Evolutionary conservation across 495 filamentous ascomycete genomes (phyloP).

Genomic region (Xylaria intraflava): DNA sequence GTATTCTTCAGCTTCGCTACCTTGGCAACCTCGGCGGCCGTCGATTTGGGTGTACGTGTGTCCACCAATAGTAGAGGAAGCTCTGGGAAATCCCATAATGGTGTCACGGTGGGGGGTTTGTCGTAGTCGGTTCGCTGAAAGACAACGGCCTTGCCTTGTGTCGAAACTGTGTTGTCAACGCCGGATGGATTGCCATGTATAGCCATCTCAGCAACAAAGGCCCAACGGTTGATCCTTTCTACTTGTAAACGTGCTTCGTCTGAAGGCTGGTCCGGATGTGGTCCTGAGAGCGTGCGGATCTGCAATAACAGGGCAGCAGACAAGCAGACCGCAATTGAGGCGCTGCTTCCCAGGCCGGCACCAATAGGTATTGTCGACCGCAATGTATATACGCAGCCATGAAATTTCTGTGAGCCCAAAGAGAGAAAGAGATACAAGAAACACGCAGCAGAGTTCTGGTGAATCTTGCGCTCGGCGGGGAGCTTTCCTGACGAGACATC

Average conservation of each 20-base stretch:
- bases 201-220: constrained; percentile 92
- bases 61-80: constrained; percentile 84
- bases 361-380: constrained; percentile 92
- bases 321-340: constrained; percentile 86
- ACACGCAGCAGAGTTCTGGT: constrained; percentile 67
- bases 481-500: constrained; percentile 58
- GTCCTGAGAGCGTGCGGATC: constrained; percentile 76
- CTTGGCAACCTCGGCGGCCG: constrained; percentile 76
- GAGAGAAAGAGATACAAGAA: constrained; percentile 94
- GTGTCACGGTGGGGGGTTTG: constrained; percentile 69
- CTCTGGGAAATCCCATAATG: constrained; percentile 79
- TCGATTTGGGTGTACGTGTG: constrained; percentile 76
- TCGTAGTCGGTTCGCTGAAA: constrained; percentile 75
- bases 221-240: constrained; percentile 94
- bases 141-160: constrained; percentile 84
- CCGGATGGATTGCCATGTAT: constrained; percentile 96
- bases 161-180: constrained; percentile 95
- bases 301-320: constrained; percentile 80
- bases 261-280: constrained; percentile 78
- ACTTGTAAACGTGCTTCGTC: constrained; percentile 77
- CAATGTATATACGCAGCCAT: constrained; percentile 79
- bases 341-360: constrained; percentile 87
- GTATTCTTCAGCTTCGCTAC: constrained; percentile 62
- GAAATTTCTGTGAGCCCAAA: constrained; percentile 68
- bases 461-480: constrained; percentile 65